phyloP scores from a whole-genome alignment of 495 filamentous ascomycete genomes.

The Neurospora discreta region DNA sequence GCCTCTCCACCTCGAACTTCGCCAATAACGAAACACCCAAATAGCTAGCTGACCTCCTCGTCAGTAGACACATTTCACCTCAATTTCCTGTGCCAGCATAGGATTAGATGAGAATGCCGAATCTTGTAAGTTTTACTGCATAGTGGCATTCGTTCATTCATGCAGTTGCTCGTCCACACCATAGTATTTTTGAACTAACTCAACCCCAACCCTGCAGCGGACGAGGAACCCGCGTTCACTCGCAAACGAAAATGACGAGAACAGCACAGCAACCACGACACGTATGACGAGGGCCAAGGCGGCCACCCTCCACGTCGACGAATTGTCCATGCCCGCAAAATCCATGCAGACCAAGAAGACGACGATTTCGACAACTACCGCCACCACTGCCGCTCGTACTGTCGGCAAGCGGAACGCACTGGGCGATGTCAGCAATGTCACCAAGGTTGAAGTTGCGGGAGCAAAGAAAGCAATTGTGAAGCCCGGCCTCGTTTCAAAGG shows the following conservation, averaged over 20 bases:
- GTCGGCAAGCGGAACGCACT: conserved; percentile 65
- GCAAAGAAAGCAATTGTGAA: conserved; percentile 62
- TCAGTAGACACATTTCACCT: conserved; percentile 6
- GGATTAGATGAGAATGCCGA: background rate
- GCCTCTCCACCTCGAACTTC: background rate
- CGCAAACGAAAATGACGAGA: conserved; percentile 93
- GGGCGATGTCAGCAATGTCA: conserved; percentile 91
- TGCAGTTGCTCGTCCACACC: background rate
- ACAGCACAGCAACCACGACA: conserved; percentile 46
- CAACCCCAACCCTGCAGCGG: background rate
- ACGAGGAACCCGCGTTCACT: conserved; percentile 41
- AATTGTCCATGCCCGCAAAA: conserved; percentile 47
- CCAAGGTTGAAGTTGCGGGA: conserved; percentile 58
- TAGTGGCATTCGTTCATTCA: background rate
- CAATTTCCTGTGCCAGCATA: conserved; percentile 16
- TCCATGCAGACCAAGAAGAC: conserved; percentile 63
- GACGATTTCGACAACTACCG: conserved; percentile 12
- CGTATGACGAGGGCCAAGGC: conserved; percentile 91
- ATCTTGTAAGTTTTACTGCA: background rate
- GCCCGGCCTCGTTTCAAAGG: conserved; percentile 62
- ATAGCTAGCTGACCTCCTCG: background rate
- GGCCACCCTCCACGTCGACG: conserved; percentile 54
- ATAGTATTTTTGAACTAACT: background rate
- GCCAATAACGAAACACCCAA: background rate
- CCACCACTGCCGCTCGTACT: conserved; percentile 34